phyloP scores from a whole-genome alignment of 805 yeast species.

The Yarrowia bubula region DNA sequence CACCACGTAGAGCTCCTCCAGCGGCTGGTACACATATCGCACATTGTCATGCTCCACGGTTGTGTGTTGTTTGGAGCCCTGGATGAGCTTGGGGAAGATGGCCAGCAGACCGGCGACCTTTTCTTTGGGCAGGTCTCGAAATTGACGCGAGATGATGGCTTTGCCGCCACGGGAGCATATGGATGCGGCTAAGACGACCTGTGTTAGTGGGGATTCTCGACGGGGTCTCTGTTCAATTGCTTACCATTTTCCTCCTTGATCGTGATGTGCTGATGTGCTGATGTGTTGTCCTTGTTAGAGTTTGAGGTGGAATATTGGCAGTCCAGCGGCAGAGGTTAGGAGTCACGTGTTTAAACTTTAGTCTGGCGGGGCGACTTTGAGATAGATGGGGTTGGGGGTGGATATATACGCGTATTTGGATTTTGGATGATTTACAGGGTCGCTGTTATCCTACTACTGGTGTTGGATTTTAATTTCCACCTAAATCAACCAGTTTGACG shows the following conservation, averaged over 20 bases:
- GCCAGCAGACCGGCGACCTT: constrained; percentile 82
- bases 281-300: constrained; percentile 27
- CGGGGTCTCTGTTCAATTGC: not conserved
- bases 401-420: not conserved
- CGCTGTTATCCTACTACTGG: no score
- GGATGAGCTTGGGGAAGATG: constrained; percentile 75
- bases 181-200: constrained; percentile 72
- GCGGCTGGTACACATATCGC: constrained; percentile 92
- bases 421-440: no score
- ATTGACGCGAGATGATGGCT: constrained; percentile 88
- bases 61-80: constrained; percentile 78
- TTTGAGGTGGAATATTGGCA: constrained; percentile 10
- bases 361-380: not conserved
- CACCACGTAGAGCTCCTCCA: constrained; percentile 89
- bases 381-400: no score
- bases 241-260: constrained; percentile 27
- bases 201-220: not conserved
- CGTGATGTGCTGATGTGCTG: constrained; percentile 16
- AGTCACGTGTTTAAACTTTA: constrained; percentile 7
- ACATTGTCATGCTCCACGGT: constrained; percentile 89
- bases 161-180: constrained; percentile 93
- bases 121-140: constrained; percentile 78
- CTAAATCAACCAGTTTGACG: no score
- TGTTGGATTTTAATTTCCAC: no score
- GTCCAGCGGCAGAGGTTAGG: constrained; percentile 5